These are phyloP conservation scores for Dunaliella primolecta DNA, from an alignment of 139 green algal species.

Conservation along the genomic window DNA sequence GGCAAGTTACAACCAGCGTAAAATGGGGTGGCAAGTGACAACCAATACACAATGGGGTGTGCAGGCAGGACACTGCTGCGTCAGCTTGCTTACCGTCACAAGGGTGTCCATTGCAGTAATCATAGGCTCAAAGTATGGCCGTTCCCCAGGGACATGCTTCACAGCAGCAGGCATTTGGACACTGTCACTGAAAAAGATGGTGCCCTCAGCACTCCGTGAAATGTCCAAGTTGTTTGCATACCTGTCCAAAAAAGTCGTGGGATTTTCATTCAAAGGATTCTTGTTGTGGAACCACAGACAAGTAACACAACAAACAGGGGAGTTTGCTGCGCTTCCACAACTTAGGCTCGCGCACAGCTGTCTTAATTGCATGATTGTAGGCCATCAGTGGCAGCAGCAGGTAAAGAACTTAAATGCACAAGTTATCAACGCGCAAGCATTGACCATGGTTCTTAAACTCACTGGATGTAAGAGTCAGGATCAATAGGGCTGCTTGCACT, in stretches of 20 bases:
- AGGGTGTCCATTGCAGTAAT: neutral
- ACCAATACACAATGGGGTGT: neutral
- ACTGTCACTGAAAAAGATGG: slow-evolving; percentile 3
- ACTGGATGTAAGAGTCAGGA: no score
- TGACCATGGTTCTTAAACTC: no score
- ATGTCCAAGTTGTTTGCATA: slow-evolving; percentile 8
- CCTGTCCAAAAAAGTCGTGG: neutral
- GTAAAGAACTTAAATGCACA: neutral
- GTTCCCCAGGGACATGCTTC: neutral
- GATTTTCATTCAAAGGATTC: no score
- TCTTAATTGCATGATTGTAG: no score
- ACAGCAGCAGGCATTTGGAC: no score
- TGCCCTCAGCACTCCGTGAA: neutral
- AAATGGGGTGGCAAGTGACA: neutral
- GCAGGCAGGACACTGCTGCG: neutral
- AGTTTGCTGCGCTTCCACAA: no score
- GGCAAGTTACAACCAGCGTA: neutral
- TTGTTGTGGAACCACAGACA: no score
- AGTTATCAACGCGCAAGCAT: neutral
- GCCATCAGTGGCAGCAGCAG: no score
- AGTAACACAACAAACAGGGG: no score
- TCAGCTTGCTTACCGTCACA: neutral
- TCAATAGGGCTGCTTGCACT: no score
- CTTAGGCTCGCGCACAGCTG: no score
- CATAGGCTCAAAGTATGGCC: neutral